Conservation (phyloP, 495 filamentous ascomycete species). For the Penicillium antarcticum region DNA sequence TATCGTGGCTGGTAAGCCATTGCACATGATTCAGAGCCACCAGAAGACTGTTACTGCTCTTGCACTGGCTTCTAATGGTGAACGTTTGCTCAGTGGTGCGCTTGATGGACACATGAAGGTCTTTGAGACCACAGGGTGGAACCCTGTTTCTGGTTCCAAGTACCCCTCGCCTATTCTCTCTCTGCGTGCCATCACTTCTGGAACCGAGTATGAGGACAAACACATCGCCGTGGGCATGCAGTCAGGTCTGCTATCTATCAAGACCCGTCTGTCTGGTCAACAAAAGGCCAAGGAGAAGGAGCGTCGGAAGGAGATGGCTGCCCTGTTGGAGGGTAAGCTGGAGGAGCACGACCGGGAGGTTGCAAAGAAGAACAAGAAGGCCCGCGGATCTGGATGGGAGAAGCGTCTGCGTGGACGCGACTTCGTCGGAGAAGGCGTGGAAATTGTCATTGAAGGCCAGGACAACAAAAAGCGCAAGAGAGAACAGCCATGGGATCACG, state of each 20-base stretch:
- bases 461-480: constrained; percentile 54
- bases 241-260: constrained; percentile 81
- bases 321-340: constrained; percentile 71
- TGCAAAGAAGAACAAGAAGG: constrained; percentile 58
- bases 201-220: constrained; percentile 66
- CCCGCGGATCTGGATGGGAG: constrained; percentile 64
- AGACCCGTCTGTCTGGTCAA: constrained; percentile 79
- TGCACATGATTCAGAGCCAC: constrained; percentile 85
- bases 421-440: constrained; percentile 78
- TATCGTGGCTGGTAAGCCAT: constrained; percentile 82
- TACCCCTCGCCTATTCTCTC: constrained; percentile 88
- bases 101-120: constrained; percentile 96
- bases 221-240: constrained; percentile 94
- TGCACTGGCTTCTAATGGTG: constrained; percentile 68
- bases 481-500: constrained; percentile 72
- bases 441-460: constrained; percentile 82
- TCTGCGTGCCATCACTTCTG: constrained; percentile 66
- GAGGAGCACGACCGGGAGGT: constrained; percentile 64
- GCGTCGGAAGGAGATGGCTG: constrained; percentile 80
- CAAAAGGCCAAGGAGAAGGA: constrained; percentile 76
- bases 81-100: constrained; percentile 77
- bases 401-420: constrained; percentile 72
- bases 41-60: constrained; percentile 96
- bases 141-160: constrained; percentile 86
- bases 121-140: constrained; percentile 88